Base-by-base conservation (phyloP, 345 rosid genomes). In the Turritis glabra region DNA sequence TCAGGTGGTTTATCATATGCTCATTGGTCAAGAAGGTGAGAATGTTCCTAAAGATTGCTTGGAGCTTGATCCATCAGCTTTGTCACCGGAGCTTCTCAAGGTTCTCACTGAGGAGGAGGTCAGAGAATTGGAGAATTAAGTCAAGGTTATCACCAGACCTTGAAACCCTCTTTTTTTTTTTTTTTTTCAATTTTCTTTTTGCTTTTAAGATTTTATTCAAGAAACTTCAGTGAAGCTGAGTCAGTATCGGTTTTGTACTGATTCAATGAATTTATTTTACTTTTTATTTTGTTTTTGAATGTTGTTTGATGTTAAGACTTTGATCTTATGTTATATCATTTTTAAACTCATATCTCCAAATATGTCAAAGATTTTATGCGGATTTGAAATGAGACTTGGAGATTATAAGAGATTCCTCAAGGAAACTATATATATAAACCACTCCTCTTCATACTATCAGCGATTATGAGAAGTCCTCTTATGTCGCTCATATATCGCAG, bases 41-140 rank as follows among this genome's bases (percentile, higher is more conserved):
- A 82, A 83, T 65, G 83, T 84, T 52, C 86, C 85, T 1, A 70
- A 63, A 56, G 91, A 86, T 60, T 86, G 82, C 70, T 73, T 82
- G 78, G 96, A 88, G 66, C 83, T 90, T 59, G 96, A 90, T 64
- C 93, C 96, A n/a, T 89, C 91, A 13, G 86, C 96, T 41, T 77
- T 65, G 40, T 87, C 96, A 14, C 44, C 58, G 54, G 90, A 88
- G 65, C 87, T 90, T 83, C 90, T 85, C 18, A 81, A 80, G 65
- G 81, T 81, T 17, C 35, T 72, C 27, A 82, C 82, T 48, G 83
- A 80, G 35, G 73, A 75, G 35, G 66, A 81, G 55, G 23, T 33
- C 19, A 67, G 44, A 69, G 72, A 72, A 30, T 52, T 70, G 79
- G 64, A 70, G 46, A 38, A 15, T 37, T 37, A 37, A 37, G 40